Conservation (phyloP, 129 eudicot species). For the Ambrosia trifida region DNA sequence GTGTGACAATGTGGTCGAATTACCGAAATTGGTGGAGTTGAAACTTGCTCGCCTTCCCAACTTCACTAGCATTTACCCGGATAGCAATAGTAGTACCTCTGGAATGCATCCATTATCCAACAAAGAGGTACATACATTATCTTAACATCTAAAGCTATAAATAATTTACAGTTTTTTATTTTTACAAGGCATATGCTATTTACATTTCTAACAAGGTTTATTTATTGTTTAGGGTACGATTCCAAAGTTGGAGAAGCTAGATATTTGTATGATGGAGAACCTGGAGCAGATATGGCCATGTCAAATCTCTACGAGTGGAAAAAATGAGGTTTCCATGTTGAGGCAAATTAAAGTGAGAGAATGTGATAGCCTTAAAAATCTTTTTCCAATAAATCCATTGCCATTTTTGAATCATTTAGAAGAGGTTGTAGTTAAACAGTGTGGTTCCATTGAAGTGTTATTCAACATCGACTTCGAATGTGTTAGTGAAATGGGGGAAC, state of each 20-base stretch:
- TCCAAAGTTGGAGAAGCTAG: not conserved
- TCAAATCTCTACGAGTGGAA: not conserved
- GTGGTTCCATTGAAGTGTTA: not conserved
- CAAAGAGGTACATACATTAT: not conserved
- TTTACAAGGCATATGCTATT: not conserved
- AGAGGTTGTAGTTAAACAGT: too few species aligned
- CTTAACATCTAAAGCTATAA: not conserved
- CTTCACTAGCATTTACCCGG: too few species aligned
- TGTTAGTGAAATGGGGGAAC: not conserved
- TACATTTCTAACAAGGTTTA: not conserved
- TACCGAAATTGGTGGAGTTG: too few species aligned
- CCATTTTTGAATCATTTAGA: not conserved
- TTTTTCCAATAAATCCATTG: not conserved
- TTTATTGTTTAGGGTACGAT: not conserved
- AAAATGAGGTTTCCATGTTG: not conserved
- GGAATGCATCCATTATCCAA: not conserved
- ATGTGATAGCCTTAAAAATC: not conserved
- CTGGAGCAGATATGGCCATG: constrained; percentile 1
- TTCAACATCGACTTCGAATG: not conserved
- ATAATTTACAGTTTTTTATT: not conserved
- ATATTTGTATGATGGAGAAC: not conserved
- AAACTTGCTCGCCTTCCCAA: too few species aligned
- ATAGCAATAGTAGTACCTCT: not conserved
- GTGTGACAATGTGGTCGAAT: too few species aligned
- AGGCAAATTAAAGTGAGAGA: not conserved